Evolutionary conservation across 345 rosid species (phyloP).

Genomic region (Corymbia maculata): DNA sequence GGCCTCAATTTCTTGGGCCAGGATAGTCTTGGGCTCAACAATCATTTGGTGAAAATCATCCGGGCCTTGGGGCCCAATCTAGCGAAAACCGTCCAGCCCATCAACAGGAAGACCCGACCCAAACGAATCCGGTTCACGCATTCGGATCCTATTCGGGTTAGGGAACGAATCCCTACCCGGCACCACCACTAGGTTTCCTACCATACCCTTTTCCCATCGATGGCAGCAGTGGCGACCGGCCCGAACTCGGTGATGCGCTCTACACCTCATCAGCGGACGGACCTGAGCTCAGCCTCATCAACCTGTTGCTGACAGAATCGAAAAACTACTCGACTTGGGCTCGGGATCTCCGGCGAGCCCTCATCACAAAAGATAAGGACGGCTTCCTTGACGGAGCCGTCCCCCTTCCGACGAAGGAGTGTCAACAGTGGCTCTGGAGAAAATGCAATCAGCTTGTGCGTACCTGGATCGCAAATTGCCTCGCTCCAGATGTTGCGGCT

Average conservation of each 20-base stretch:
- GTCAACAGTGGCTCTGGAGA: rapidly evolving
- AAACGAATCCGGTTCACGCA: too few species aligned
- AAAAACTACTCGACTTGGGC: too few species aligned
- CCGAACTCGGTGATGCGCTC: rapidly evolving
- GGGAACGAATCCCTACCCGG: too few species aligned
- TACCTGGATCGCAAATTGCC: too few species aligned
- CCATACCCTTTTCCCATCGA: rapidly evolving
- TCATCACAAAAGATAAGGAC: rapidly evolving
- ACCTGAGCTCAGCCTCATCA: rapidly evolving
- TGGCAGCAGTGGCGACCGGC: rapidly evolving
- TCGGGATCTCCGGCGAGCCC: too few species aligned
- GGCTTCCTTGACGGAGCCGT: too few species aligned
- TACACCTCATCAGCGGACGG: rapidly evolving
- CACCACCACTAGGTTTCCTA: rapidly evolving
- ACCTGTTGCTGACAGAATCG: rapidly evolving
- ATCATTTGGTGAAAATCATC: too few species aligned
- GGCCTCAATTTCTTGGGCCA: too few species aligned
- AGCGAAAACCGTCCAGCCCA: rapidly evolving
- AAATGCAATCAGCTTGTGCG: too few species aligned
- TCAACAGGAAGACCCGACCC: rapidly evolving
- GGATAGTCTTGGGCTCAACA: too few species aligned
- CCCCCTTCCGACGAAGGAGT: rapidly evolving
- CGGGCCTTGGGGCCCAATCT: too few species aligned
- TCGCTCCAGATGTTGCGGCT: too few species aligned
- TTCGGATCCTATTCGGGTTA: rapidly evolving